phyloP scores from a whole-genome alignment of 1,139 yeast species.

The Entelexis paramagnoliae region DNA sequence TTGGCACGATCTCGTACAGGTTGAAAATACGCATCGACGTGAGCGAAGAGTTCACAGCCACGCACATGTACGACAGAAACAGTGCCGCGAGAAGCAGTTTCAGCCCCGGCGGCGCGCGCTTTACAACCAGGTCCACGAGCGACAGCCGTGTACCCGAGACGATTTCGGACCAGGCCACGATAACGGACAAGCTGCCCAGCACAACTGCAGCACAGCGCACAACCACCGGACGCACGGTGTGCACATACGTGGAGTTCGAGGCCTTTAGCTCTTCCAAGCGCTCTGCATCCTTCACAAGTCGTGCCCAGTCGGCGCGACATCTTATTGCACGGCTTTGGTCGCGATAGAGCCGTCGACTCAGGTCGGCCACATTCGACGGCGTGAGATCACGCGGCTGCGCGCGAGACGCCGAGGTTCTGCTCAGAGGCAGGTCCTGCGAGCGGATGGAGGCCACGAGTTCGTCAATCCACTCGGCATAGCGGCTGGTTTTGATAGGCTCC shows the following conservation, averaged over 20 bases:
- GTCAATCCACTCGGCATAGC: conserved; percentile 34
- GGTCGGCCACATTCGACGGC: conserved; percentile 25
- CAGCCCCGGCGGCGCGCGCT: conserved; percentile 29
- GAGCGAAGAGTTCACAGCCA: conserved; percentile 54
- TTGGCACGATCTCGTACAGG: conserved; percentile 59
- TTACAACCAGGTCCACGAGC: conserved; percentile 45
- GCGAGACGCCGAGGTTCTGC: conserved; percentile 17
- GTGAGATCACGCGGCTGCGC: conserved; percentile 24
- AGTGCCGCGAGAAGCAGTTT: conserved; percentile 36
- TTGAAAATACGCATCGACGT: conserved; percentile 62
- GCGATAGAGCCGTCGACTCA: conserved; percentile 25
- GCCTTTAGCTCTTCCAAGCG: conserved; percentile 30
- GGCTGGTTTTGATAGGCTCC: conserved; percentile 33
- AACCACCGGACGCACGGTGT: conserved; percentile 39
- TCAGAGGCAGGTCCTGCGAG: conserved; percentile 20
- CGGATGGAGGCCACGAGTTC: conserved; percentile 28
- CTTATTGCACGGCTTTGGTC: conserved; percentile 28
- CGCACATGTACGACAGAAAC: conserved; percentile 55
- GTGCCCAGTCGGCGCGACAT: conserved; percentile 35
- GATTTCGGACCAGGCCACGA: conserved; percentile 61
- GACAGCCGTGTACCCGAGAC: conserved; percentile 61
- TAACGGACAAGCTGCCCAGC: conserved; percentile 42
- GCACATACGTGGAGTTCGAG: conserved; percentile 26
- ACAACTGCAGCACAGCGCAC: conserved; percentile 36
- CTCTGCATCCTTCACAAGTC: conserved; percentile 34